Evolutionary conservation across 352 stramenopile species (phyloP), one percentile per base, ranked within the genome.

Genomic region (Globisporangium polare): DNA sequence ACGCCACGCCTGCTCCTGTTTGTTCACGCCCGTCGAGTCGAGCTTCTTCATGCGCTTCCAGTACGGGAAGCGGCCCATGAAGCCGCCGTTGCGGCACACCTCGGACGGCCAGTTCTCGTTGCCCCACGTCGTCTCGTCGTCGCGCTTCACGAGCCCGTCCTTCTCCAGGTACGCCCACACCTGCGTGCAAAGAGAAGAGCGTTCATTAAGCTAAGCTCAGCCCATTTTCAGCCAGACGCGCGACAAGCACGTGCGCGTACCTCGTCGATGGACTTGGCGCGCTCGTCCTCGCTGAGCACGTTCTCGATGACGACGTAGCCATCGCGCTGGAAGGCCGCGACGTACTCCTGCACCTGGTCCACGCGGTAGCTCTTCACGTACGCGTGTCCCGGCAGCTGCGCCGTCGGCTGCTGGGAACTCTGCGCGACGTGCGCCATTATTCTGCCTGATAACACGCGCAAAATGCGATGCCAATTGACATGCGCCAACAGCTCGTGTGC

Each of bases 21-120:
- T 62, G 49, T 77, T 79, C 59, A 82, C 65, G 20, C 68, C 65
- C 26, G 74, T 82, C 13, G 45, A 53, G 42, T 79, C 74, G 31
- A 82, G 66, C 45, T 78, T 82, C 62, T 82, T 79, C 74, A 82
- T 79, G 60, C 71, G 71, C 65, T 82, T 82, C 74, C 69, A 79
- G 69, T 70, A 82, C 27, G 74, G 74, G 53, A 83, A 83, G 42
- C 67, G 60, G 3, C 71, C 69, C 63, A 83, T 73, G 65, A 83
- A 80, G 55, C 71, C 74, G 51, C 74, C 71, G 24, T 83, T 83
- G 60, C 72, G 69, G 24, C 74, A 83, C 41, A 78, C 63, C 47
- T 80, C 69, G 18, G 58, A 66, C 26, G 68, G 69, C 71, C 74
- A 83, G 58, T 79, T 71, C 57, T 83, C 68, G 31, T 83, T 80